Percentiles rank a stretch among this genome's conserved stretches.
phyloP scores from a whole-genome alignment of 2,329 filamentous ascomycete genomes.

The Cladophialophora exuberans region DNA sequence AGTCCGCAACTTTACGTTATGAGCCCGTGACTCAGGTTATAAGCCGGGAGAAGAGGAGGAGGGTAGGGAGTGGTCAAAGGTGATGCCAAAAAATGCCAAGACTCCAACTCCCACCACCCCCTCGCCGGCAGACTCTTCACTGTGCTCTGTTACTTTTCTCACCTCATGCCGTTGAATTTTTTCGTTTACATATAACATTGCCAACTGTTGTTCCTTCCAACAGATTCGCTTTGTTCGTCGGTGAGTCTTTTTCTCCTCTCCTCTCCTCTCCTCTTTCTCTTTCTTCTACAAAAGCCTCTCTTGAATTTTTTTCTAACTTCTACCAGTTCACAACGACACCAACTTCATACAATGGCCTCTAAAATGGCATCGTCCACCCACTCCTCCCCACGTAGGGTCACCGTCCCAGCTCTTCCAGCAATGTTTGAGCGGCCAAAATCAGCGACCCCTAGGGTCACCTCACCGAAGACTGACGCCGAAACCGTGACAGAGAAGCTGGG shows the following conservation, averaged over 20 bases:
- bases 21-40: too few species aligned
- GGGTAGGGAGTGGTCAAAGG: neutral
- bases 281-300: neutral
- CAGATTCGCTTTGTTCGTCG: too few species aligned
- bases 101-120: neutral
- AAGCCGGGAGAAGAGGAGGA: neutral
- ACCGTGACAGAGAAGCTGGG: neutral
- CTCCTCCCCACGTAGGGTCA: neutral
- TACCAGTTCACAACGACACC: conserved; percentile 3
- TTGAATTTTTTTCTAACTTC: conserved; percentile 4
- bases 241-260: too few species aligned
- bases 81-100: neutral
- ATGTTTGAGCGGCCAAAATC: neutral
- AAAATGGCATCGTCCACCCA: conserved; percentile 4
- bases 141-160: neutral
- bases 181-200: conserved; percentile 4
- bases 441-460: neutral
- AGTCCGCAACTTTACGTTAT: too few species aligned
- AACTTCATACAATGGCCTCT: conserved; percentile 11
- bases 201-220: too few species aligned
- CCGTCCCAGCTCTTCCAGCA: conserved; percentile 4
- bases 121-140: neutral
- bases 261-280: neutral
- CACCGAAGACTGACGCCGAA: conserved; percentile 3
- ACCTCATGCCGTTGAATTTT: neutral